Evolutionary conservation across 2,329 filamentous ascomycete species (phyloP), one percentile per base, ranked within the genome.

Genomic region (Arthrobotrys pseudoclavata): DNA sequence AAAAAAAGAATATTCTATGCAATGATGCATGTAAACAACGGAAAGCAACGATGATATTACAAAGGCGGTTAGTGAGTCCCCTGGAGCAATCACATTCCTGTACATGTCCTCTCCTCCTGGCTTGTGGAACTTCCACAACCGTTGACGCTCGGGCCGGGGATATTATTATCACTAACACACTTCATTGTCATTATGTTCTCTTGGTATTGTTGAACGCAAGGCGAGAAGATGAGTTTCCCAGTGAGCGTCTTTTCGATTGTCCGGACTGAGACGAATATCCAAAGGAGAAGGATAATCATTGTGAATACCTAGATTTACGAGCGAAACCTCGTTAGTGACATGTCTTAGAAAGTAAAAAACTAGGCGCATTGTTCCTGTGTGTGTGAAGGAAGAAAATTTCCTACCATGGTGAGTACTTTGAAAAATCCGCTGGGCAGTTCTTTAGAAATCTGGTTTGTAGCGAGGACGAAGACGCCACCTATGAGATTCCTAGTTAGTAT

Each of bases 351-450:
- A 60, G 24, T 18, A 24, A 42, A 26, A 22, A 34, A 20, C 15
- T 37, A 3, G 5, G 42, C n/a, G 20, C 3, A 29, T n/a, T 31
- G 18, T 31, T 31, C 24, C 3, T 18, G 9, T 24, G 48, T 52
- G 12, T 4, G n/a, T 3, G 31, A 37, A 15, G 26, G n/a, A n/a
- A 15, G 26, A 9, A n/a, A 37, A 12, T 42, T n/a, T 82, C 82
- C 15, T 79, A 85, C 83, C 20, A 87, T 89, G 10, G 88, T 87
- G 0, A 90, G 80, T 0, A 90, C 84, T 34, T 84, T 83, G 80
- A 90, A 90, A 80, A 90, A 89, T 13, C 81, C 64, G 40, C 86
- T 89, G 0, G 86, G 86, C 75, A 90, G 84, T 76, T 89, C 86
- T 22, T 84, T 83, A 0, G 86, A 87, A 71, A 87, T 83, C 55